Percentiles rank a stretch among this genome's conserved stretches.
phyloP scores from a whole-genome alignment of 2,329 filamentous ascomycete genomes.

The Immersiporthe knoxdaviesiana region DNA sequence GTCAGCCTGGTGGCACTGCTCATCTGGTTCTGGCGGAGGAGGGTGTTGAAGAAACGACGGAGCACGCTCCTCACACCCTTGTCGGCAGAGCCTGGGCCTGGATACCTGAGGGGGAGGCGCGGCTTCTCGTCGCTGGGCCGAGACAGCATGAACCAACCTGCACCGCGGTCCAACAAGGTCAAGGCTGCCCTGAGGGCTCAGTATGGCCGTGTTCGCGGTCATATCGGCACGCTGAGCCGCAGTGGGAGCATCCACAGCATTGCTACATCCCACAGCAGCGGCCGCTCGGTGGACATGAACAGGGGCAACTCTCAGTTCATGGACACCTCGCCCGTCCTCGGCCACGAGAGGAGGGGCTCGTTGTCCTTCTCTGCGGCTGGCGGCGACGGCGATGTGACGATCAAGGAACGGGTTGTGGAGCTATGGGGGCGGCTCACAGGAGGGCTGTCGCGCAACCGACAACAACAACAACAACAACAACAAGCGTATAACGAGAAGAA shows the following conservation, averaged over 20 bases:
- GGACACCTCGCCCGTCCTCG: constrained; percentile 34
- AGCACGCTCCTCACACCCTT: constrained; percentile 55
- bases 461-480: constrained; percentile 32
- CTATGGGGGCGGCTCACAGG: constrained; percentile 50
- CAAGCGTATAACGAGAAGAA: constrained; percentile 31
- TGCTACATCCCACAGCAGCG: constrained; percentile 39
- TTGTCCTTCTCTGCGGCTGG: constrained; percentile 34
- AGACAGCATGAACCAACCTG: constrained; percentile 51
- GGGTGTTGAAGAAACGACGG: constrained; percentile 45
- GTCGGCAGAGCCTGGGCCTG: constrained; percentile 38
- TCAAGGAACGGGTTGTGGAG: constrained; percentile 46
- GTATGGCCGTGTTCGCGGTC: constrained; percentile 41
- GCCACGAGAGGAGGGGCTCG: constrained; percentile 44
- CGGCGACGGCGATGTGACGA: constrained; percentile 32
- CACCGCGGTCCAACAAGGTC: constrained; percentile 47
- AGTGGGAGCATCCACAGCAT: constrained; percentile 27
- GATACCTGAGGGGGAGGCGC: constrained; percentile 34
- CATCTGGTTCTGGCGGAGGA: constrained; percentile 55
- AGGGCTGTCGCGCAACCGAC: constrained; percentile 23
- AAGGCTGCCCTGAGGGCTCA: constrained; percentile 45
- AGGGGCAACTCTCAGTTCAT: constrained; percentile 58
- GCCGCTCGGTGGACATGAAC: constrained; percentile 53
- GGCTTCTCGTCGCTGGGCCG: constrained; percentile 48
- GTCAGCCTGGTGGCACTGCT: constrained; percentile 51
- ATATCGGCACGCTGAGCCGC: constrained; percentile 37